phyloP scores from a whole-genome alignment of 1,139 yeast species.

The Saccharomycopsis hybrid region DNA sequence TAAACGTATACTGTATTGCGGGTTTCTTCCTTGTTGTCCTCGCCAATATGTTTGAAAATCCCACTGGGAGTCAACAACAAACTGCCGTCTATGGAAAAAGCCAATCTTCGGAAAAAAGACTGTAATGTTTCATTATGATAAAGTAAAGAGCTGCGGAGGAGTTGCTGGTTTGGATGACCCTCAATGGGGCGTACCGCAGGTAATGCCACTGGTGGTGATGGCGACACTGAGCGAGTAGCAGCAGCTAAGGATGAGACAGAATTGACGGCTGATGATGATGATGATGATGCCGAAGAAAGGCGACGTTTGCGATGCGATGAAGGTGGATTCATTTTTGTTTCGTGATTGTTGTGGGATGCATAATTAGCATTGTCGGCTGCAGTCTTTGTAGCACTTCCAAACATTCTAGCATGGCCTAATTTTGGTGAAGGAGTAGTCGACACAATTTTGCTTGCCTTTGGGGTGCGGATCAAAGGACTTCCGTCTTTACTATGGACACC shows the following conservation, averaged over 20 bases:
- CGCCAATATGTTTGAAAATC: slow-evolving; percentile 33
- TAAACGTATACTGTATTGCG: slow-evolving; percentile 72
- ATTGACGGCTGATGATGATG: slow-evolving; percentile 23
- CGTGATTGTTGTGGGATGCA: slow-evolving; percentile 3
- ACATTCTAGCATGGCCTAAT: slow-evolving; percentile 26
- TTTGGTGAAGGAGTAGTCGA: slow-evolving; percentile 22
- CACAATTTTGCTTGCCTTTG: slow-evolving; percentile 15
- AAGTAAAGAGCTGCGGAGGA: slow-evolving; percentile 36
- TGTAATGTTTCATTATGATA: slow-evolving; percentile 85
- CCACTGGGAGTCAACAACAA: slow-evolving; percentile 83
- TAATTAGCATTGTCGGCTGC: background rate
- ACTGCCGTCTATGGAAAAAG: slow-evolving; percentile 87
- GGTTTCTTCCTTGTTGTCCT: slow-evolving; percentile 31
- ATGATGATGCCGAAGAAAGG: slow-evolving; percentile 24
- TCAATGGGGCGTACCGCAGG: slow-evolving; percentile 31
- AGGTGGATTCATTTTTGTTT: background rate
- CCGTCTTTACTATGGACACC: slow-evolving; percentile 5
- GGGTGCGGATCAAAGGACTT: slow-evolving; percentile 11
- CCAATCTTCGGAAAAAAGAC: slow-evolving; percentile 79
- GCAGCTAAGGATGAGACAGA: slow-evolving; percentile 22
- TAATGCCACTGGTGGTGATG: slow-evolving; percentile 29
- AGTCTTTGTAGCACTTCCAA: slow-evolving; percentile 1
- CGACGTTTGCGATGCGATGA: slow-evolving; percentile 9
- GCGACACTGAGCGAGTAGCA: slow-evolving; percentile 25
- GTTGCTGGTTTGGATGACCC: slow-evolving; percentile 22